Evolutionary conservation across 805 yeast species (phyloP).

Genomic region (Metschnikowia lochheadii): DNA sequence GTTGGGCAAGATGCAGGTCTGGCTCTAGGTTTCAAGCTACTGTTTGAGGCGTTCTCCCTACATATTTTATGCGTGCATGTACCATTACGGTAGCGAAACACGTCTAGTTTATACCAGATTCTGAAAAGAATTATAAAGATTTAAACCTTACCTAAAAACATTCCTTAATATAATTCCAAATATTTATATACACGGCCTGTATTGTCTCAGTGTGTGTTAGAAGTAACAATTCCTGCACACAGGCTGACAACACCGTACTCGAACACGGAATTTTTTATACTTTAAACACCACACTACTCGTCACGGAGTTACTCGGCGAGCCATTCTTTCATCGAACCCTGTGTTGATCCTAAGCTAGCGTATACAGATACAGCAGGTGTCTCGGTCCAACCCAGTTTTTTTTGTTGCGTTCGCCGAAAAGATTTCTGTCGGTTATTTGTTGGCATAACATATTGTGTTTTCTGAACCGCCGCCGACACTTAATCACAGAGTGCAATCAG

Average conservation of each 20-base stretch:
- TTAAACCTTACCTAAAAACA: background rate
- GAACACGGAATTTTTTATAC: constrained; percentile 3
- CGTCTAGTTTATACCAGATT: background rate
- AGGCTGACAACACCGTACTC: background rate
- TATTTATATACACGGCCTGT: too few species aligned
- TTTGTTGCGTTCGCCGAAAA: background rate
- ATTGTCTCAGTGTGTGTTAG: background rate
- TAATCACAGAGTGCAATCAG: background rate
- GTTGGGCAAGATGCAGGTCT: background rate
- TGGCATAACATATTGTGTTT: constrained; percentile 1
- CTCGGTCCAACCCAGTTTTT: background rate
- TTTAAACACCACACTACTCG: background rate
- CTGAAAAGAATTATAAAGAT: background rate
- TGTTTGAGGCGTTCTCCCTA: background rate
- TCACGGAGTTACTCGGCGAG: constrained; percentile 3
- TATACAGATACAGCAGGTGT: background rate
- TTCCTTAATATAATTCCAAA: too few species aligned
- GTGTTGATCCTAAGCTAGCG: background rate
- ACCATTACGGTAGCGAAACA: background rate
- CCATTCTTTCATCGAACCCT: background rate
- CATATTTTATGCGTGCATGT: background rate
- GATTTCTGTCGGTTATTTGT: background rate
- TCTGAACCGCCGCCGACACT: background rate
- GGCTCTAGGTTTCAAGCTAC: background rate
- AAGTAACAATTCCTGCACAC: background rate